Conservation (phyloP, 805 yeast species). For the Diddensiella caesifluorescens region DNA sequence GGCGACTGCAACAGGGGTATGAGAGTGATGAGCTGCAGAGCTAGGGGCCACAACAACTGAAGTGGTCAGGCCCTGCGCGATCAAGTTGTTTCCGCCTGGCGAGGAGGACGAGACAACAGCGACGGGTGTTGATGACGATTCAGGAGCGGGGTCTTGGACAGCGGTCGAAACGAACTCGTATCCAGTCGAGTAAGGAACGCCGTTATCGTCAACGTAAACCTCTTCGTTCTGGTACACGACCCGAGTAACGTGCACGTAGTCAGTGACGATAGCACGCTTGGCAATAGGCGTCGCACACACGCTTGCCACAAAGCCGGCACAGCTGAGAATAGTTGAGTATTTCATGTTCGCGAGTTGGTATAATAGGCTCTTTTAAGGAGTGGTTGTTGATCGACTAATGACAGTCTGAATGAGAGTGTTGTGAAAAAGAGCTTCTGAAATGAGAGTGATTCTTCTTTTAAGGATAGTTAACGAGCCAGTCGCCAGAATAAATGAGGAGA, state of each 20-base stretch:
- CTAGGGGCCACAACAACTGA: conserved; percentile 13
- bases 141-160: conserved; percentile 16
- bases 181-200: conserved; percentile 21
- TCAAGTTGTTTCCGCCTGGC: neutral
- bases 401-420: too few species aligned
- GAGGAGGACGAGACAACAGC: conserved; percentile 11
- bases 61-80: conserved; percentile 6
- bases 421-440: neutral
- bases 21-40: conserved; percentile 12
- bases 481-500: neutral
- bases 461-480: neutral
- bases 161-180: conserved; percentile 21
- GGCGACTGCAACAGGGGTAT: conserved; percentile 16
- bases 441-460: neutral
- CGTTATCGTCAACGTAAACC: conserved; percentile 25
- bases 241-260: conserved; percentile 20
- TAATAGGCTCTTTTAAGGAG: neutral
- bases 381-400: too few species aligned
- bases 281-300: conserved; percentile 13
- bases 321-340: conserved; percentile 11
- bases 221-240: conserved; percentile 23
- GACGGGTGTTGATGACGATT: conserved; percentile 12
- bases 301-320: conserved; percentile 11
- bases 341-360: conserved; percentile 15
- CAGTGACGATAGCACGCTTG: conserved; percentile 20